These are phyloP conservation scores for Nissolia schottii DNA, from an alignment of 306 rosid species.

Conservation along the genomic window DNA sequence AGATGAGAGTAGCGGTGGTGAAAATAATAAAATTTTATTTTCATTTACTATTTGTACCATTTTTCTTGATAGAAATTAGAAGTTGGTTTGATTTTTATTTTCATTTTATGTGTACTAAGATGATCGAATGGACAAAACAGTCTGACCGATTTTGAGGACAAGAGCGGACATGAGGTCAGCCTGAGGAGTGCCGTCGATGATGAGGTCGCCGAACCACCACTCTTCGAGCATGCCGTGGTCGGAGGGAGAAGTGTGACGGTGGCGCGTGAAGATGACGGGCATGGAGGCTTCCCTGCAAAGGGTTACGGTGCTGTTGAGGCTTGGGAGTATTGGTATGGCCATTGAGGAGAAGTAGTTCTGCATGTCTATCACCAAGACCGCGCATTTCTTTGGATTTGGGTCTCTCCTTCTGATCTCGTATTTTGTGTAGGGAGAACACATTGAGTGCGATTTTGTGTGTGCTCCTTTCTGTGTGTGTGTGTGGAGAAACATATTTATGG, in stretches of 20 bases:
- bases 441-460: no score
- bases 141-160: slow-evolving; percentile 1
- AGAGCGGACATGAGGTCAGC: slow-evolving; percentile 45
- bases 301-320: slow-evolving; percentile 52
- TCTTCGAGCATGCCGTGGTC: slow-evolving; percentile 54
- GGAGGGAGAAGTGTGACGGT: slow-evolving; percentile 45
- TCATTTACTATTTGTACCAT: no score
- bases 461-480: no score
- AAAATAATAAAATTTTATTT: no score
- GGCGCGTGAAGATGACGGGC: slow-evolving; percentile 74
- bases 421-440: slow-evolving; percentile 27
- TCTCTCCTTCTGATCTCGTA: slow-evolving; percentile 52
- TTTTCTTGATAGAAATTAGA: no score
- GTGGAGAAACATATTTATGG: no score
- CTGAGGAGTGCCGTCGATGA: slow-evolving; percentile 52
- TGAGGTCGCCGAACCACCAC: slow-evolving; percentile 65
- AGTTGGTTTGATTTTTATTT: no score
- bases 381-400: slow-evolving; percentile 51
- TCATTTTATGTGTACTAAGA: no score
- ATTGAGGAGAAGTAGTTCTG: slow-evolving; percentile 58
- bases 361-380: slow-evolving; percentile 57
- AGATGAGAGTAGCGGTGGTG: no score
- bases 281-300: slow-evolving; percentile 61
- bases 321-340: slow-evolving; percentile 45
- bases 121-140: no score